Evolutionary conservation across 2,329 filamentous ascomycete genomes (phyloP).

Genomic region (Elsinoe arachidis): DNA sequence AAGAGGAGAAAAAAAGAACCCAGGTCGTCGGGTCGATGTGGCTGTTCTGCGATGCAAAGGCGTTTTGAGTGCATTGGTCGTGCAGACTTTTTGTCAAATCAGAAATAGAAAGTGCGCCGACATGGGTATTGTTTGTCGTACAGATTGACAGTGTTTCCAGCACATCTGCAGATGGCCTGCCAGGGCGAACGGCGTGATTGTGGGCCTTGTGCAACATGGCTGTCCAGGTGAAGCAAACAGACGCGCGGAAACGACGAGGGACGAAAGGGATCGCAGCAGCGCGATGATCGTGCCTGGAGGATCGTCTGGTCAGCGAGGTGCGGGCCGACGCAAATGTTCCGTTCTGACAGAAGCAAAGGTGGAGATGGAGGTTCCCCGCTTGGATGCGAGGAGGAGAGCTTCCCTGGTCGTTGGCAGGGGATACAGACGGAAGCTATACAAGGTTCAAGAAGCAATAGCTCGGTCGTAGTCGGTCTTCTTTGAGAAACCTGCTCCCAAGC

Average conservation of each 20-base stretch:
- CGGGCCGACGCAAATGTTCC: conserved; percentile 2
- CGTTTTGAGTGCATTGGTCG: background rate
- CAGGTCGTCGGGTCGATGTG: background rate
- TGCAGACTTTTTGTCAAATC: too few species aligned
- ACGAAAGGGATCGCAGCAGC: background rate
- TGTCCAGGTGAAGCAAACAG: too few species aligned
- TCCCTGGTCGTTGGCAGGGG: background rate
- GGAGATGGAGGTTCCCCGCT: background rate
- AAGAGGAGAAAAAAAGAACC: background rate
- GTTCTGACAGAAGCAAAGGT: background rate
- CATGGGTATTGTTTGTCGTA: background rate
- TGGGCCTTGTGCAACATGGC: too few species aligned
- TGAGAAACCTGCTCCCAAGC: background rate
- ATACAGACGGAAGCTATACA: background rate
- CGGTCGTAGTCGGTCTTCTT: background rate
- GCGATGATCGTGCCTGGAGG: background rate
- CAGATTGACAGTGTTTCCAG: background rate
- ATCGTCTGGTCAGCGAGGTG: conserved; percentile 7
- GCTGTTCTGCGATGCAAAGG: background rate
- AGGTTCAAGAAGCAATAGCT: conserved; percentile 3
- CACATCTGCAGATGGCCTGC: background rate
- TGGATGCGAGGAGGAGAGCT: background rate
- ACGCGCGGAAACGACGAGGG: background rate
- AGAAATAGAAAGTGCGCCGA: too few species aligned
- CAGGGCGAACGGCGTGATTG: background rate